Evolutionary conservation across 139 green algal genomes (phyloP).

Genomic region (Yamagishiella unicocca): DNA sequence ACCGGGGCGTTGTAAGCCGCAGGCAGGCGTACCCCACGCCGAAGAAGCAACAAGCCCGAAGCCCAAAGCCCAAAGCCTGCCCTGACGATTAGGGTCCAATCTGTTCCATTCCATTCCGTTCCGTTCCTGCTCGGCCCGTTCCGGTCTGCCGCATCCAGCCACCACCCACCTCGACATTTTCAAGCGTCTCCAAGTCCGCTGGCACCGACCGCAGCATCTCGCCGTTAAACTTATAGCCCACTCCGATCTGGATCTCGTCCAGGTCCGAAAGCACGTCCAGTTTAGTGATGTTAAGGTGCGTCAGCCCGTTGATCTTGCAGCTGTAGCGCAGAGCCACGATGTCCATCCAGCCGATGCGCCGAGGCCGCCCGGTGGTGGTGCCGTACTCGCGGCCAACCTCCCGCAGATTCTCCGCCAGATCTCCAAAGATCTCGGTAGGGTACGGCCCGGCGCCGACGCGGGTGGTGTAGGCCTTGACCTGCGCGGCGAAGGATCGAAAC

Average conservation of each 20-base stretch:
- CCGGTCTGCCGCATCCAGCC: not conserved
- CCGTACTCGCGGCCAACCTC: slow-evolving; percentile 92
- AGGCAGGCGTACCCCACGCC: too few species aligned
- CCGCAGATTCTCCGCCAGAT: slow-evolving; percentile 90
- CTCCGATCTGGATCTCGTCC: slow-evolving; percentile 88
- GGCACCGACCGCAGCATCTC: slow-evolving; percentile 73
- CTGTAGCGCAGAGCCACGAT: slow-evolving; percentile 93
- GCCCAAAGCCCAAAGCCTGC: too few species aligned
- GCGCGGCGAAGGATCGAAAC: too few species aligned
- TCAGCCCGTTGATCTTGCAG: slow-evolving; percentile 90
- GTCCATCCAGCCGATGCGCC: slow-evolving; percentile 98
- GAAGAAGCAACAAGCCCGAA: too few species aligned
- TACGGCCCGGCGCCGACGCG: slow-evolving; percentile 97
- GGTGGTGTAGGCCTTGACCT: slow-evolving; percentile 99
- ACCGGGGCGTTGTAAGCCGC: too few species aligned
- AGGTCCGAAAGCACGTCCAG: slow-evolving; percentile 94
- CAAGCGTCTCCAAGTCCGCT: slow-evolving; percentile 78
- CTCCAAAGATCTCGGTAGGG: slow-evolving; percentile 95
- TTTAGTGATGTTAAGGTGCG: slow-evolving; percentile 99
- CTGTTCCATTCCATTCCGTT: too few species aligned
- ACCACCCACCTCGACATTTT: slow-evolving; percentile 71
- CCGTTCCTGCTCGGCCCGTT: too few species aligned
- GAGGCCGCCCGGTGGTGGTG: slow-evolving; percentile 96
- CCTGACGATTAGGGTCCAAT: too few species aligned
- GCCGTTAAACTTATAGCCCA: slow-evolving; percentile 69